These are phyloP conservation scores for Amyloporia xantha DNA, from an alignment of 768 basidiomycete genomes.

Conservation along the genomic window DNA sequence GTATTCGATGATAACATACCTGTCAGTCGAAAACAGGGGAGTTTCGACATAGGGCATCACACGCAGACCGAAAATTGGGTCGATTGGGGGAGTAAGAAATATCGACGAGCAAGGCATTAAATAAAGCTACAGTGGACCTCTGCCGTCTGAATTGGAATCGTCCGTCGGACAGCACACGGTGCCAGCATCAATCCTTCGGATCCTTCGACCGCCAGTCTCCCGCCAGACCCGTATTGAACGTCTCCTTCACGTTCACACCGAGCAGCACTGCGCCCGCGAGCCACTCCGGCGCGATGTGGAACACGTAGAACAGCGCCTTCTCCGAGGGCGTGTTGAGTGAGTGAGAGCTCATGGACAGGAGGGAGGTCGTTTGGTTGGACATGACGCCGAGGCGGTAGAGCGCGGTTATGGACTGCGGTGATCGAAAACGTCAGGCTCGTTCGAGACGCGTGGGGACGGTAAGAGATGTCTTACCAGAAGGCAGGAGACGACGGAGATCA, in stretches of 20 bases:
- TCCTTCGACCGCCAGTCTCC: neutral
- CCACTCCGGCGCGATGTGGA: slow-evolving; percentile 14
- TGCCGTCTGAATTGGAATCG: too few relatives aligned
- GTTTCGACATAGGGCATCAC: too few relatives aligned
- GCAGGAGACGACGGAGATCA: neutral
- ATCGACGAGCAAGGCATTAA: too few relatives aligned
- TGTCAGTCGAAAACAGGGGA: too few relatives aligned
- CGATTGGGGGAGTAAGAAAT: too few relatives aligned
- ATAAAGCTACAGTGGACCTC: too few relatives aligned
- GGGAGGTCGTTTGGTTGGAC: slow-evolving; percentile 8
- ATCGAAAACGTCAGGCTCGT: neutral
- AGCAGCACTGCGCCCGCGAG: slow-evolving; percentile 7
- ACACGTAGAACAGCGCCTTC: slow-evolving; percentile 11
- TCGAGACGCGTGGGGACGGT: neutral
- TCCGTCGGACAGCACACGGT: too few relatives aligned
- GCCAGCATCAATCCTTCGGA: too few relatives aligned
- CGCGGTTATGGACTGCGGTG: slow-evolving; percentile 2
- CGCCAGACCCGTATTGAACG: slow-evolving; percentile 3
- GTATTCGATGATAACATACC: too few relatives aligned
- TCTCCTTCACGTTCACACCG: slow-evolving; percentile 6
- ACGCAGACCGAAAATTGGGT: too few relatives aligned
- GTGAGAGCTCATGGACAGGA: slow-evolving; percentile 6
- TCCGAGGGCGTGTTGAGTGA: slow-evolving; percentile 9
- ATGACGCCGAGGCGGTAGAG: slow-evolving; percentile 11
- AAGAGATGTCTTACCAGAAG: slow-evolving; percentile 7